phyloP scores from a whole-genome alignment of 345 rosid species.

The thale cress (Arabidopsis thaliana) region TAIR10.1 NC_003070.9:2264501-2265000 shows the following conservation, averaged over 20 bases:
- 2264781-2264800: slow-evolving; percentile 3
- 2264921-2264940: slow-evolving; percentile 65
- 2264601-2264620: background rate
- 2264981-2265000: slow-evolving; percentile 81
- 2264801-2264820: slow-evolving; percentile 1
- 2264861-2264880: slow-evolving; percentile 72
- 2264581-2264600: background rate
- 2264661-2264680: slow-evolving; percentile 1
- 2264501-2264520: slow-evolving; percentile 12
- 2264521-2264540: background rate
- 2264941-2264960: slow-evolving; percentile 91
- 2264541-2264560: background rate
- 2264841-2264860: slow-evolving; percentile 91
- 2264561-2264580: background rate
- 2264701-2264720: background rate
- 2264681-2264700: background rate
- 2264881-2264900: slow-evolving; percentile 81
- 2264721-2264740: background rate
- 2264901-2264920: slow-evolving; percentile 86
- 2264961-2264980: slow-evolving; percentile 74
- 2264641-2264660: background rate
- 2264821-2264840: slow-evolving; percentile 55
- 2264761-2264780: slow-evolving; percentile 2
- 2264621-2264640: background rate
- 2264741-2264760: background rate